Conservation (phyloP, 2,329 filamentous ascomycete genomes). For the Xylaria sp. region DNA sequence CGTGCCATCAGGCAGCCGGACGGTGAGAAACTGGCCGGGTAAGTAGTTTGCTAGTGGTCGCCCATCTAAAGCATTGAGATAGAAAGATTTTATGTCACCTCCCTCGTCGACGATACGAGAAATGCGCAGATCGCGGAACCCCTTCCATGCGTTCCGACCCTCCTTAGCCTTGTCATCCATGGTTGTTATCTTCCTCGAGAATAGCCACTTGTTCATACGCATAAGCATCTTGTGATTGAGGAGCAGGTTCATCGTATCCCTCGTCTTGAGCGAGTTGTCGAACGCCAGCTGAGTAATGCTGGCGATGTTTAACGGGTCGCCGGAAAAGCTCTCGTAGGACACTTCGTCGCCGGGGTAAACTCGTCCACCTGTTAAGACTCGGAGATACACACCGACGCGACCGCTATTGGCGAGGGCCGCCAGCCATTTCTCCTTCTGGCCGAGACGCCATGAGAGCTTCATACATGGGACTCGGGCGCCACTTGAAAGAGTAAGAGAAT, state of each 20-base stretch:
- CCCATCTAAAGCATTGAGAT: slow-evolving; percentile 36
- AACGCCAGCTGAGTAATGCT: slow-evolving; percentile 38
- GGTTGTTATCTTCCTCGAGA: slow-evolving; percentile 30
- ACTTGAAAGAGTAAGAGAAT: slow-evolving; percentile 9
- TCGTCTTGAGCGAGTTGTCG: slow-evolving; percentile 43
- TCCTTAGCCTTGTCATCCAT: slow-evolving; percentile 38
- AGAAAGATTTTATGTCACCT: slow-evolving; percentile 42
- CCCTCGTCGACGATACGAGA: slow-evolving; percentile 37
- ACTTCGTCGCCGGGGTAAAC: slow-evolving; percentile 41
- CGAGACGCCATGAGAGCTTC: slow-evolving; percentile 45
- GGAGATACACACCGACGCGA: slow-evolving; percentile 41
- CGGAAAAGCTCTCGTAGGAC: slow-evolving; percentile 33
- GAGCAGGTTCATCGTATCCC: slow-evolving; percentile 42
- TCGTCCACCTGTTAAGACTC: slow-evolving; percentile 39
- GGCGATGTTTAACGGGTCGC: slow-evolving; percentile 38
- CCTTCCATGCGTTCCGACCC: slow-evolving; percentile 42
- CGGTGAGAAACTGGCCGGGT: slow-evolving; percentile 44
- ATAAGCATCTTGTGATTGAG: slow-evolving; percentile 42
- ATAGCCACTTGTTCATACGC: slow-evolving; percentile 40
- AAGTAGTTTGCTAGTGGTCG: slow-evolving; percentile 40
- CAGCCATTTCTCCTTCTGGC: slow-evolving; percentile 43
- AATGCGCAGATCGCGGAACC: slow-evolving; percentile 40
- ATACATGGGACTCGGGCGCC: slow-evolving; percentile 42
- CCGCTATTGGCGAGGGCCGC: slow-evolving; percentile 39
- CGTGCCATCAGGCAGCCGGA: slow-evolving; percentile 37